Evolutionary conservation across 768 basidiomycete genomes (phyloP), one percentile per base, ranked within the genome.

Genomic region (Mycena kentingensis): DNA sequence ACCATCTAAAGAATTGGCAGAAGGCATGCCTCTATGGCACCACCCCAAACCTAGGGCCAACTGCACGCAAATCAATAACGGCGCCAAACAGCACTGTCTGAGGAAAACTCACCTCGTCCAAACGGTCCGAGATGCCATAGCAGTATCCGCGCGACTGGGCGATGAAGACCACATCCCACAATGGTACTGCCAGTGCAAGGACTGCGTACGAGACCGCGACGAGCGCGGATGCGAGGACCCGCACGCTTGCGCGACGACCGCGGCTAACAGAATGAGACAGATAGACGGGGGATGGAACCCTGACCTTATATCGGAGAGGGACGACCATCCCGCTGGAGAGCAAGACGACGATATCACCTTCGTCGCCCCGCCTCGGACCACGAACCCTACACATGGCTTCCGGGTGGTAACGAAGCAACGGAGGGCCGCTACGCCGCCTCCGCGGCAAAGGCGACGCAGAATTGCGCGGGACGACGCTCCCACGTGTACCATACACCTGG

Each of bases 11-110:
- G 47, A 22, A 16, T 2, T 57, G 2, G n/a, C 28, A 15, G 15
- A n/a, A 10, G 13, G 32, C n/a, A 28, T 57, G 46, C 58, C 58
- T 7, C 29, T 60, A 21, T 60, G 58, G 58, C 38, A 49, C 37
- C 58, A 60, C 45, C 19, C 35, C 1, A 43, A 49, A 27, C 50
- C 26, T 26, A 34, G 53, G 22, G 15, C 0, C 3, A 6, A 12
- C 4, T 49, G 39, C 13, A 22, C 28, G 15, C 49, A 54, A 24
- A 2, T 2, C n/a, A 58, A 54, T 18, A 58, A 54, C 26, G 35
- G 35, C 13, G 13, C 27, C 12, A 27, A 38, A 12, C n/a, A 7
- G 1, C 21, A 37, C 8, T 58, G 57, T 36, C 42, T 58, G 19
- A 19, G 53, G 7, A n/a, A 10, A 3, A 43, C 34, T 2, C 57